Percentiles rank a stretch among this genome's conserved stretches.
These are phyloP conservation scores for Neofusicoccum laricinum DNA, from an alignment of 2,329 filamentous ascomycete species.

Conservation along the genomic window DNA sequence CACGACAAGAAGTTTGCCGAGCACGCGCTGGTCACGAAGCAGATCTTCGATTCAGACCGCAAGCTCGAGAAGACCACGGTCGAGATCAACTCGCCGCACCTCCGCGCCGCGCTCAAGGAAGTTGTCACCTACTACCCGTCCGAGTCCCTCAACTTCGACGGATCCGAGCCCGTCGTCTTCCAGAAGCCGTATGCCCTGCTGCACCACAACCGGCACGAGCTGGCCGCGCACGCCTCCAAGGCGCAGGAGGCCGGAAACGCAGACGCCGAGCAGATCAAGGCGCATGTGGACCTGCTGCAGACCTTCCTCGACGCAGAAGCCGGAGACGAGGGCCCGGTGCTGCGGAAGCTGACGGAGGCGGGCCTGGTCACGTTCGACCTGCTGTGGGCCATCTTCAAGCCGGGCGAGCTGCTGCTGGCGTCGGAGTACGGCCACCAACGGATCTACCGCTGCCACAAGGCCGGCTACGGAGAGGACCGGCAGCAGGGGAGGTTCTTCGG, in stretches of 20 bases:
- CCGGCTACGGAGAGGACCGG: slow-evolving; percentile 25
- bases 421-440: slow-evolving; percentile 28
- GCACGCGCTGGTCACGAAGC: slow-evolving; percentile 25
- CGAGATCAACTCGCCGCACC: slow-evolving; percentile 25
- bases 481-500: slow-evolving; percentile 25
- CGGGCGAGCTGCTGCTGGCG: slow-evolving; percentile 26
- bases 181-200: slow-evolving; percentile 49
- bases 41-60: slow-evolving; percentile 23
- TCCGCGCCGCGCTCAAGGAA: slow-evolving; percentile 49
- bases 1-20: slow-evolving; percentile 15
- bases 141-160: slow-evolving; percentile 29
- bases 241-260: slow-evolving; percentile 11
- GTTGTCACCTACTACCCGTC: slow-evolving; percentile 50
- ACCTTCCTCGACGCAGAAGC: slow-evolving; percentile 21
- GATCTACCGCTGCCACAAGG: slow-evolving; percentile 27
- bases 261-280: slow-evolving; percentile 20
- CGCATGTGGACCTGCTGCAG: slow-evolving; percentile 26
- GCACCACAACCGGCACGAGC: slow-evolving; percentile 45
- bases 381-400: slow-evolving; percentile 25
- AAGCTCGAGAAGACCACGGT: slow-evolving; percentile 23
- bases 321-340: slow-evolving; percentile 19
- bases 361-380: slow-evolving; percentile 21
- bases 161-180: slow-evolving; percentile 31
- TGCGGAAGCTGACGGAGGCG: slow-evolving; percentile 18
- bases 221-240: slow-evolving; percentile 30